Evolutionary conservation across 176 grass and related monocot species (phyloP), one percentile per base, ranked within the genome.

Genomic region (Raddia distichophylla): DNA sequence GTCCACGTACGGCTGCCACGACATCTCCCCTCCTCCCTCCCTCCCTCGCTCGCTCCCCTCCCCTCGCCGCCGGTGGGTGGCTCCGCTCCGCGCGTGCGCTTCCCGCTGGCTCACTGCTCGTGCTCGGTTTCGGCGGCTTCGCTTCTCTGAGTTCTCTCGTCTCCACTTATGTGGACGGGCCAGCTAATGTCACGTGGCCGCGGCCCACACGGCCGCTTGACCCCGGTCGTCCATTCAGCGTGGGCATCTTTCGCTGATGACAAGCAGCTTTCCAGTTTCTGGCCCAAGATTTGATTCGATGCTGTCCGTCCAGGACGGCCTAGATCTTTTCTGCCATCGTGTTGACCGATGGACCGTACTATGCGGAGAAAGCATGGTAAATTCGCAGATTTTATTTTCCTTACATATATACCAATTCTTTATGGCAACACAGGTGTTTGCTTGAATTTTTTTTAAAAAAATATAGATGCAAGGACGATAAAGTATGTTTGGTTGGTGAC

Each of bases 1-100:
- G 80, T 91, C 89, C 48, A 91, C 84, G 70, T 91, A 91, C 75
- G 63, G 7, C 77, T 91, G 89, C 89, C 89, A 91, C 74, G 89
- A 73, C 89, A 87, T 87, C 43, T 3, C 66, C 32, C 40, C 22
- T 16, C 7, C 55, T 4, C 17, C 19, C 34, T 7, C 18, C 0
- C 37, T 49, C 63, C 40, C 17, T 6, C 17, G 12, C 1, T 13
- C 14, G 20, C 20, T 10, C n/a, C 56, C 42, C 35, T 2, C 47
- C 20, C 10, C 51, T 58, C 15, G 74, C 73, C 15, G 22, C 14
- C 27, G 27, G 22, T 12, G 11, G 61, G 27, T 15, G 34, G 10
- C 5, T 13, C 43, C 12, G 37, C 49, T 13, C 49, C 50, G 50
- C 50, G 50, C 50, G 50, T 52, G 13, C 0, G 50, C 5, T 52